A percentile compares a stretch with the other conserved stretches of the same genome.
Evolutionary conservation across 768 basidiomycete species (phyloP).

Genomic region (Phylloporus scabripes): DNA sequence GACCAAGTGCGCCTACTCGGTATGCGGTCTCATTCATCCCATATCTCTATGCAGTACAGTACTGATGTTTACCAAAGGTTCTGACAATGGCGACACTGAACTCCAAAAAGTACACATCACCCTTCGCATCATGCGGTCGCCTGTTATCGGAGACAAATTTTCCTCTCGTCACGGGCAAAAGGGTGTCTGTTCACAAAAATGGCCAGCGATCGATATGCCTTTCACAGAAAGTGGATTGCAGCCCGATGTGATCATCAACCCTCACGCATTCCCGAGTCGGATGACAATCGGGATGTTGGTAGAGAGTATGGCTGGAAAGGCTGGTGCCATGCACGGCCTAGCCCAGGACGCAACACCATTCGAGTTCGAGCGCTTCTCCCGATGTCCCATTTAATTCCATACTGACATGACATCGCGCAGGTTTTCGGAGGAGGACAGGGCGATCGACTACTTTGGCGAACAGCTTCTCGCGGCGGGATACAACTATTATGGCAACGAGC

Average conservation of each 20-base stretch:
- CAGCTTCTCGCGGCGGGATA: conserved; percentile 92
- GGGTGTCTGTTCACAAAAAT: conserved; percentile 99
- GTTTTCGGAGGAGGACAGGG: conserved; percentile 95
- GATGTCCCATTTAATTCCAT: background rate
- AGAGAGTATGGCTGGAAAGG: conserved; percentile 99
- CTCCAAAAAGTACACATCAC: conserved; percentile 92
- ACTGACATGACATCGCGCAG: conserved; percentile 35
- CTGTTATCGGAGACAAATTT: conserved; percentile 99
- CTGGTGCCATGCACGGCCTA: conserved; percentile 96
- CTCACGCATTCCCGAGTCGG: conserved; percentile 97
- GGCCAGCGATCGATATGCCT: conserved; percentile 97
- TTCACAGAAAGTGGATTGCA: conserved; percentile 99
- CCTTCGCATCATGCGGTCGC: conserved; percentile 86
- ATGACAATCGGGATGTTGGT: conserved; percentile 99
- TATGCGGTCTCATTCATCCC: conserved; percentile 21
- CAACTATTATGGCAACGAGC: conserved; percentile 98
- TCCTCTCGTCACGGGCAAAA: conserved; percentile 99
- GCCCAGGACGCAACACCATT: conserved; percentile 99
- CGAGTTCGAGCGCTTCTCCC: conserved; percentile 52
- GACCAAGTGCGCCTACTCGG: conserved; percentile 91
- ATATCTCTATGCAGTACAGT: background rate
- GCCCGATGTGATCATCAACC: conserved; percentile 99
- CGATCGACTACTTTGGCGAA: conserved; percentile 94
- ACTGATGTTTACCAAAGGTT: conserved; percentile 44
- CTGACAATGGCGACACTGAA: conserved; percentile 82